Base-by-base conservation (phyloP, 306 rosid species). In the Lathyrus aphaca region DNA sequence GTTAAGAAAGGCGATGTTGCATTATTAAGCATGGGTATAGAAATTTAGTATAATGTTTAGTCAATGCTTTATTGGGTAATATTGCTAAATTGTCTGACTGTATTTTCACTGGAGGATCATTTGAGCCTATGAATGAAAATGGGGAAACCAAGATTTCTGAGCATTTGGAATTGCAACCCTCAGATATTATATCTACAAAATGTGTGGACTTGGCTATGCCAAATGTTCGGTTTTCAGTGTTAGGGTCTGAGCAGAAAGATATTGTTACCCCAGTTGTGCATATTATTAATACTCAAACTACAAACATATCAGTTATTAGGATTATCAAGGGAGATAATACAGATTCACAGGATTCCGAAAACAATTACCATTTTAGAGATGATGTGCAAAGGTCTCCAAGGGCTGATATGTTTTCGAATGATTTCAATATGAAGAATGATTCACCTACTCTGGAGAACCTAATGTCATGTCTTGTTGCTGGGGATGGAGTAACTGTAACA, bases 351-450 rank as follows among this genome's bases (percentile, higher is more conserved):
- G 80, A 79, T 50, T 64, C 71, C 30, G 72, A 82, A 66, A 88
- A 57, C 55, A 60, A 74, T 64, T 19, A 58, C 76, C 79, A 60
- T 54, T 64, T 59, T 81, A 72, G 69, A 21, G 82, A 81, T 13
- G 38, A 29, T 13, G 79, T 60, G 56, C 74, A 69, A 54, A 66
- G 49, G 62, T 82, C 72, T 81, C 69, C 83, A 9, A 68, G 21
- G 74, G 69, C 77, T 56, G 78, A 74, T 70, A 27, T 77, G 81
- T 79, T 77, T 74, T 73, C 80, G 64, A 75, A 81, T 82, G 60
- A 50, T 84, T 74, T 32, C 39, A 73, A 53, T 73, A 64, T 64
- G 74, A 74, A 81, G 80, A 86, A 80, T 69, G 74, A 73, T 77
- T 74, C 82, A 45, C 73, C 75, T 69, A 6, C 69, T 55, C 81